These are phyloP conservation scores for Rhodosporidiobolus sp. DNA, from an alignment of 768 basidiomycete genomes.

Conservation along the genomic window DNA sequence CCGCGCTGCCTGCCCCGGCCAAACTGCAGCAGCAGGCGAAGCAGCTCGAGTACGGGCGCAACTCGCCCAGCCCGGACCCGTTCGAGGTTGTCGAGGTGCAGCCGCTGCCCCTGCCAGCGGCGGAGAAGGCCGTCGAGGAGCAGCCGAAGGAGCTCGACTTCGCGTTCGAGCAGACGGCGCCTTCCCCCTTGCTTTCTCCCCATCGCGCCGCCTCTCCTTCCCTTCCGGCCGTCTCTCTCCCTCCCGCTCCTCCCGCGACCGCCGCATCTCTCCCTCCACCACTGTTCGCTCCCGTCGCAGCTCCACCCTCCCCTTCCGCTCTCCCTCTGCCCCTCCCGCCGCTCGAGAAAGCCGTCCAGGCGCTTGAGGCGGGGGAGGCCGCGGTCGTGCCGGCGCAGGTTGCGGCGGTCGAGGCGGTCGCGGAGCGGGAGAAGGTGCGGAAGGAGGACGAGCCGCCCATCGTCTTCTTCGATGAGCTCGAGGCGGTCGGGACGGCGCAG, in stretches of 20 bases:
- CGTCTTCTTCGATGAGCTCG: too few species aligned
- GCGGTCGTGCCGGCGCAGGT: background rate
- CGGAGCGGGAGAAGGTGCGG: background rate
- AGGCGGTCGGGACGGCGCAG: too few species aligned
- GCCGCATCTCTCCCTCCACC: too few species aligned
- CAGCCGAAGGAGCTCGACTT: too few species aligned
- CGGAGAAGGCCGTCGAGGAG: too few species aligned
- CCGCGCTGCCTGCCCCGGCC: too few species aligned
- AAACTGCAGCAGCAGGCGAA: background rate
- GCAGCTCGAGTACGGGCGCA: too few species aligned
- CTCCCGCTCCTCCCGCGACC: background rate
- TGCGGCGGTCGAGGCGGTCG: background rate
- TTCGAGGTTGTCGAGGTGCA: too few species aligned
- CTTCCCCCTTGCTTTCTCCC: background rate
- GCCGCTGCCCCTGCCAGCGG: too few species aligned
- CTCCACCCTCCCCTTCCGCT: background rate
- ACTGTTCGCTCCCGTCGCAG: background rate
- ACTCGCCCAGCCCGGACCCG: too few species aligned
- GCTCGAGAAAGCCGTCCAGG: slow-evolving; percentile 9
- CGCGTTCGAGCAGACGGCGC: too few species aligned
- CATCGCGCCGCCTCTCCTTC: background rate
- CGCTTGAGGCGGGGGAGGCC: background rate
- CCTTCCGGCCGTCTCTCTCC: background rate
- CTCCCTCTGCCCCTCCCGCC: background rate
- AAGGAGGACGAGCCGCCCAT: too few species aligned